phyloP scores from a whole-genome alignment of 352 stramenopile species.

The Globisporangium spiculum region DNA sequence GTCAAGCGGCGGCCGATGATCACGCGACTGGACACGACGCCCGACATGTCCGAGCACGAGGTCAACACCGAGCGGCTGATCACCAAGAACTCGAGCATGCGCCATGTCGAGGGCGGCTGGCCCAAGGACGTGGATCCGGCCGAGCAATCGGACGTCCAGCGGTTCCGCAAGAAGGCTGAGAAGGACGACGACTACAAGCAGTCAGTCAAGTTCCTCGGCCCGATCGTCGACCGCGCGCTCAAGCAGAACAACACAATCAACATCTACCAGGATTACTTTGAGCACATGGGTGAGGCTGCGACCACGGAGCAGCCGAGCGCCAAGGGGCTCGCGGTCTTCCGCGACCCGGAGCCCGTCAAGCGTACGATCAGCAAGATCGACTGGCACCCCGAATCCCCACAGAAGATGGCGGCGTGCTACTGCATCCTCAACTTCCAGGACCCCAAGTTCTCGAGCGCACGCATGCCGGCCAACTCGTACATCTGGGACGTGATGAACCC shows the following conservation, averaged over 20 bases:
- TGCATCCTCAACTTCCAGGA: conserved; percentile 96
- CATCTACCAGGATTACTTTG: conserved; percentile 97
- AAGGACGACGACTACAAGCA: conserved; percentile 97
- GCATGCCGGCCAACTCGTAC: conserved; percentile 87
- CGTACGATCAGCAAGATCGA: conserved; percentile 95
- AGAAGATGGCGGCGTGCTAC: conserved; percentile 97
- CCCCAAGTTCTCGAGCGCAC: conserved; percentile 82
- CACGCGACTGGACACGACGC: conserved; percentile 86
- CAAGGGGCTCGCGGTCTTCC: conserved; percentile 96
- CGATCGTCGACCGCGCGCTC: conserved; percentile 91
- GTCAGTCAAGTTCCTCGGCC: conserved; percentile 91
- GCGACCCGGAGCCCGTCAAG: conserved; percentile 93
- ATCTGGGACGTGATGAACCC: conserved; percentile 98
- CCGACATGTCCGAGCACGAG: conserved; percentile 90
- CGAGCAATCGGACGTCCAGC: conserved; percentile 95
- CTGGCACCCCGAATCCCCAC: conserved; percentile 95
- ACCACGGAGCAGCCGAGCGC: conserved; percentile 94
- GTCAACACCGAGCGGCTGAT: conserved; percentile 94
- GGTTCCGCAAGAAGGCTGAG: conserved; percentile 97
- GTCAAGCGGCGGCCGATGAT: conserved; percentile 86
- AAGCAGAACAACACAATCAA: conserved; percentile 99
- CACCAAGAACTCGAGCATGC: conserved; percentile 93
- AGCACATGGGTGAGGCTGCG: conserved; percentile 87
- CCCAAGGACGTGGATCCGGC: conserved; percentile 96
- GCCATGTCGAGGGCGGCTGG: conserved; percentile 95